Conservation (phyloP, 768 basidiomycete genomes). For the Cystofilobasidium capitatum region DNA sequence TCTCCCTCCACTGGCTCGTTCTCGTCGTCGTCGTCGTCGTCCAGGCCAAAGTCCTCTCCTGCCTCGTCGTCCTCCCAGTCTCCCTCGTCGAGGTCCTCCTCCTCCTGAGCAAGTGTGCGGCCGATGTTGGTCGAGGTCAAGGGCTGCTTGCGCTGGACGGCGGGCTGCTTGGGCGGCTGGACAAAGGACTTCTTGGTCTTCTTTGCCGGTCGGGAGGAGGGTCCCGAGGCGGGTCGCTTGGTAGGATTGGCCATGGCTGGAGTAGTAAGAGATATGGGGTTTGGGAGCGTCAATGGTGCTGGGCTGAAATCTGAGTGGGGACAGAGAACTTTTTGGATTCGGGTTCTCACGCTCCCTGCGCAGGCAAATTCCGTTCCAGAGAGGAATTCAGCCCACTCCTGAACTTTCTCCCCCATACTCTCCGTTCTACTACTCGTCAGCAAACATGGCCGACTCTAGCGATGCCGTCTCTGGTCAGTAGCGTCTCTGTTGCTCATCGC, state of each 20-base stretch:
- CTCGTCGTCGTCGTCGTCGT: conserved; percentile 14
- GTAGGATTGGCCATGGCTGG: conserved; percentile 4
- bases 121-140: conserved; percentile 3
- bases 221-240: conserved; percentile 12
- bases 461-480: background rate
- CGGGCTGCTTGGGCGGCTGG: background rate
- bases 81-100: conserved; percentile 34
- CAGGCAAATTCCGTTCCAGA: too few relatives aligned
- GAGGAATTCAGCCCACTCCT: too few relatives aligned
- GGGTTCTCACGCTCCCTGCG: too few relatives aligned
- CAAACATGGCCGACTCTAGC: background rate
- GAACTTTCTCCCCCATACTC: background rate
- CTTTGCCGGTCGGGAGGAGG: conserved; percentile 13
- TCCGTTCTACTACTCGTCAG: background rate
- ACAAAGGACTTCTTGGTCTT: background rate
- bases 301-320: too few relatives aligned
- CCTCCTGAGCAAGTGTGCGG: conserved; percentile 14
- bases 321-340: too few relatives aligned
- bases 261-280: background rate
- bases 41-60: conserved; percentile 29
- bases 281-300: too few relatives aligned
- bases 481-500: too few relatives aligned
- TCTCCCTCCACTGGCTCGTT: conserved; percentile 16
- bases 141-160: conserved; percentile 24
- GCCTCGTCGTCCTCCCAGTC: conserved; percentile 42